Base-by-base conservation (phyloP, 768 basidiomycete species). In the Boletus rubroflammeus region DNA sequence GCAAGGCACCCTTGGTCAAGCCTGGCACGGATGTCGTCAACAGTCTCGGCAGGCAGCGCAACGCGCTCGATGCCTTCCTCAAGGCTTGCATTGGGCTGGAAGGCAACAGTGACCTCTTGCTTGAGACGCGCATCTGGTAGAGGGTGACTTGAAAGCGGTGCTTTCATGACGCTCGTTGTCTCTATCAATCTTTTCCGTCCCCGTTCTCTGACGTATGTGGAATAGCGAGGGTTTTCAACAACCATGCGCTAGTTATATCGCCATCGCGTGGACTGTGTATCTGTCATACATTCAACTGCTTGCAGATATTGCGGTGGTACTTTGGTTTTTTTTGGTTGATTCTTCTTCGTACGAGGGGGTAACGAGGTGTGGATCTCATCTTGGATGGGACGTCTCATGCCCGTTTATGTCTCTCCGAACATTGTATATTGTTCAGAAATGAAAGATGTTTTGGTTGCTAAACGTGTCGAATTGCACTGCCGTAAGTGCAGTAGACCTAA, bases 1-100 rank as follows among this genome's bases (percentile, higher is more conserved):
- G 96, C 75, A 97, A 97, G 80, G 94, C 93, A 0, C 93, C 93
- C n/a, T 83, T 95, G 66, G 93, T 95, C 74, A 95, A 95, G 78
- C 91, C 90, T 62, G 90, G 85, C 51, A 88, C 88, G 35, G 90
- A 91, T 63, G 93, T 98, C 62, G 88, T 98, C 73, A 99, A 99
- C 83, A 89, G 87, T 61, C 82, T 98, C 60, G 88, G 86, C 74
- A 84, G 95, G 70, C 96, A 99, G 79, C 86, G 96, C 68, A 91
- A 93, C 57, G 96, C 92, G 9, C 83, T 98, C 53, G 94, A 96
- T 72, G 75, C 80, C 39, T 97, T 96, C 85, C 78, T 97, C 67
- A 96, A 95, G 81, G 93, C 93, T 38, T 97, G 93, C 73, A 75
- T 95, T 49, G 93, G 93, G 26, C 73, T 97, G 40, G 93, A 96